Percentiles rank a stretch among this genome's conserved stretches.
phyloP scores from a whole-genome alignment of 2,329 filamentous ascomycete species.

The Metarhizium sp. region DNA sequence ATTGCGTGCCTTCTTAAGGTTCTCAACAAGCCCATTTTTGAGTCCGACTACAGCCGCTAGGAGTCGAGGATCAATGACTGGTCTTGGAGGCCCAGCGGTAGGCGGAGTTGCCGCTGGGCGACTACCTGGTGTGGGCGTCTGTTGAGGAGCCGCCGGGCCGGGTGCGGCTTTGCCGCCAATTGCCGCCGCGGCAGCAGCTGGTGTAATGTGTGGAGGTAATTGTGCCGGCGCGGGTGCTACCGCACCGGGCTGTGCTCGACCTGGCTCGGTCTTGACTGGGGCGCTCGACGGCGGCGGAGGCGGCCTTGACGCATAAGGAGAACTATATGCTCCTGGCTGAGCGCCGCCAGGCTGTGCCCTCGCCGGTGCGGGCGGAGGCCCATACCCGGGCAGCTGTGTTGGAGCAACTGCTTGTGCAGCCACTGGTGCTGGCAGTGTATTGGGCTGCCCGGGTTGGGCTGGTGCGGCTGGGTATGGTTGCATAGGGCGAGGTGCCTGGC shows the following conservation, averaged over 20 bases:
- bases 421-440: slow-evolving; percentile 8
- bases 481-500: slow-evolving; percentile 18
- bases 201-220: slow-evolving; percentile 7
- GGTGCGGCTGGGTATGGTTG: slow-evolving; percentile 16
- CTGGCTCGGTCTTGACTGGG: slow-evolving; percentile 20
- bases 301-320: slow-evolving; percentile 26
- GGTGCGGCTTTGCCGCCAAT: slow-evolving; percentile 5
- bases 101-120: slow-evolving; percentile 18
- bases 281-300: slow-evolving; percentile 19
- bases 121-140: slow-evolving; percentile 9
- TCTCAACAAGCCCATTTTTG: slow-evolving; percentile 36
- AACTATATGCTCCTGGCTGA: slow-evolving; percentile 25
- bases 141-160: slow-evolving; percentile 8
- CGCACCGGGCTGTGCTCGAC: slow-evolving; percentile 9
- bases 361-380: slow-evolving; percentile 25
- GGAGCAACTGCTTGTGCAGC: slow-evolving; percentile 23
- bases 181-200: slow-evolving; percentile 3
- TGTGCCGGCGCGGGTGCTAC: slow-evolving; percentile 7
- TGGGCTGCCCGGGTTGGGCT: slow-evolving; percentile 12
- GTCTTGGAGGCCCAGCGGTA: slow-evolving; percentile 17
- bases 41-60: slow-evolving; percentile 33
- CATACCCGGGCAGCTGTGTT: slow-evolving; percentile 24
- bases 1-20: slow-evolving; percentile 32
- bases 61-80: slow-evolving; percentile 35
- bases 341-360: slow-evolving; percentile 20